Conservation (phyloP, 768 basidiomycete genomes). For the Podaxis mareebaensis region DNA sequence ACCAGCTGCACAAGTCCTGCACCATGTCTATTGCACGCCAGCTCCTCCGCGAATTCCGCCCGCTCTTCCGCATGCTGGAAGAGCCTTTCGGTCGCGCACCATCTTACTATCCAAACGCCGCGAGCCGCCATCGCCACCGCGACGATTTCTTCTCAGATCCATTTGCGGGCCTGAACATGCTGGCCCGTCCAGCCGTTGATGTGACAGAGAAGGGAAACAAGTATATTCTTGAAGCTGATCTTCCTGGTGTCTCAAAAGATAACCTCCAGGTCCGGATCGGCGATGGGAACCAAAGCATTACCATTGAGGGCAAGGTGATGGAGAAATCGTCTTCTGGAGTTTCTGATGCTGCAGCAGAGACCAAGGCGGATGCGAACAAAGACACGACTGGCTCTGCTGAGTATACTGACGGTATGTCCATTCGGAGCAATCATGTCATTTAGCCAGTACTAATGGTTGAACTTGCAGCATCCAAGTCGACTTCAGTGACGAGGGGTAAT, state of each 20-base stretch:
- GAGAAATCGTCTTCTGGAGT: conserved; percentile 5
- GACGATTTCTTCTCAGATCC: conserved; percentile 45
- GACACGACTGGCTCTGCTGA: conserved; percentile 23
- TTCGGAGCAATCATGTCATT: not conserved
- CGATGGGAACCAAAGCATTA: conserved; percentile 68
- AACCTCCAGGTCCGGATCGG: conserved; percentile 71
- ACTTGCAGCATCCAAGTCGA: conserved; percentile 16
- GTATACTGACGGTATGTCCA: conserved; percentile 31
- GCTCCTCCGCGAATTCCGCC: conserved; percentile 69
- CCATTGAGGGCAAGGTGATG: conserved; percentile 64
- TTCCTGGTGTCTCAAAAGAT: conserved; percentile 80
- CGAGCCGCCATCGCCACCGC: conserved; percentile 1
- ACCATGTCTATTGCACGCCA: conserved; percentile 68
- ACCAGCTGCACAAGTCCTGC: conserved; percentile 10
- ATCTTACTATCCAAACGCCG: conserved; percentile 12
- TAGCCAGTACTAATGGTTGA: not conserved
- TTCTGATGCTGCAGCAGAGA: conserved; percentile 11
- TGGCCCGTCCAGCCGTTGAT: conserved; percentile 61
- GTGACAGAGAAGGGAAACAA: conserved; percentile 63
- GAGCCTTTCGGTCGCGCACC: conserved; percentile 55
- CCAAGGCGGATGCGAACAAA: conserved; percentile 18
- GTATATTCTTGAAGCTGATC: conserved; percentile 73
- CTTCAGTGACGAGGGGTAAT: conserved; percentile 25
- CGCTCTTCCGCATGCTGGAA: conserved; percentile 75
- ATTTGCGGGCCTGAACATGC: conserved; percentile 31